Evolutionary conservation across 257 asterid species (phyloP).

Genomic region (Primulina huaijiensis): DNA sequence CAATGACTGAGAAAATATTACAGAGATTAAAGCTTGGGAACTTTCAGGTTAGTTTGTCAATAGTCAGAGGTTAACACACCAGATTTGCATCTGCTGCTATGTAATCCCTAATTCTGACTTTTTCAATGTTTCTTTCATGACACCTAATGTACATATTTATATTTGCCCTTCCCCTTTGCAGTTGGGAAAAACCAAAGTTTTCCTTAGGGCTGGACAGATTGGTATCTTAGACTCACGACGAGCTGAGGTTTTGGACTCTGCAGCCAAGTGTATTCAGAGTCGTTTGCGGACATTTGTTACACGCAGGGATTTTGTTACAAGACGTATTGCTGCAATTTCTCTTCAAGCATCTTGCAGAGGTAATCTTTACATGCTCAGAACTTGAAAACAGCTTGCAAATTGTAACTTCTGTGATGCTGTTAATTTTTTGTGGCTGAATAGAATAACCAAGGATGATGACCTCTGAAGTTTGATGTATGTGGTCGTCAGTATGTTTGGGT

Average conservation of each 20-base stretch:
- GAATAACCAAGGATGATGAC: slow-evolving; percentile 1
- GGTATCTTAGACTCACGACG: slow-evolving; percentile 84
- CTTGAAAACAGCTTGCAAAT: neutral
- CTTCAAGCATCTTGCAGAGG: slow-evolving; percentile 95
- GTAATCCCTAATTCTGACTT: slow-evolving; percentile 8
- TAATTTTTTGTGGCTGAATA: neutral
- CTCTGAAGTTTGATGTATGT: neutral
- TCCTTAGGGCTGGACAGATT: slow-evolving; percentile 97
- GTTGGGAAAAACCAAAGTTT: slow-evolving; percentile 92
- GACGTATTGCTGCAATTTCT: slow-evolving; percentile 61
- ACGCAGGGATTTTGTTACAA: slow-evolving; percentile 54
- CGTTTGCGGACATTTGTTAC: slow-evolving; percentile 65
- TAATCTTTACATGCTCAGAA: slow-evolving; percentile 28
- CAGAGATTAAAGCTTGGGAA: slow-evolving; percentile 79
- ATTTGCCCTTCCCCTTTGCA: slow-evolving; percentile 33
- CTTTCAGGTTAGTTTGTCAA: slow-evolving; percentile 69
- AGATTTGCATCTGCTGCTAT: slow-evolving; percentile 8
- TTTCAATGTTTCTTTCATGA: slow-evolving; percentile 20
- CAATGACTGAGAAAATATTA: slow-evolving; percentile 74
- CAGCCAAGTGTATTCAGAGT: slow-evolving; percentile 83
- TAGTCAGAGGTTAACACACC: slow-evolving; percentile 14
- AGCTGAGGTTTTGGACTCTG: slow-evolving; percentile 82
- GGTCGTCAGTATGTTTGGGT: slow-evolving; percentile 14
- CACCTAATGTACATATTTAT: slow-evolving; percentile 13
- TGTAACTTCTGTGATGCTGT: neutral